phyloP scores from a whole-genome alignment of 208 protist species.

The Trypanosoma platydactyli region DNA sequence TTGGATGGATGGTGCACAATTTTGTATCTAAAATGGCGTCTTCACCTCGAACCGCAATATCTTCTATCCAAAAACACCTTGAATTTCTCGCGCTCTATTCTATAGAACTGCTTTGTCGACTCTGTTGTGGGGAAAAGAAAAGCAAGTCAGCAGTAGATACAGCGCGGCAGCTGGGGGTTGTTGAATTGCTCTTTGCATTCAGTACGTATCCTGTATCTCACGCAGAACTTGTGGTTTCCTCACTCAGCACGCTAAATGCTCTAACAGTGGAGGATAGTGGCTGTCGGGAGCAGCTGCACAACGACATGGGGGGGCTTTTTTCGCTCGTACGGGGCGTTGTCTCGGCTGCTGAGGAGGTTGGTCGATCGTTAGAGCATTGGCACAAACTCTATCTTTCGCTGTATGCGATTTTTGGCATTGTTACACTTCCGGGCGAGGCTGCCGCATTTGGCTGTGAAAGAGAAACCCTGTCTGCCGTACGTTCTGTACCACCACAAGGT shows the following conservation, averaged over 20 bases:
- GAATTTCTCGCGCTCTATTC: conserved; percentile 22
- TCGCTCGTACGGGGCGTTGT: conserved; percentile 48
- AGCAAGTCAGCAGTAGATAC: conserved; percentile 15
- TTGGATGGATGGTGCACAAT: conserved; percentile 19
- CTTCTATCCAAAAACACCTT: conserved; percentile 3
- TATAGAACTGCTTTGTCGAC: conserved; percentile 22
- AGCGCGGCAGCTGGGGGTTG: conserved; percentile 15
- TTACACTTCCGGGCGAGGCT: conserved; percentile 35
- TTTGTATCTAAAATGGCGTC: conserved; percentile 5
- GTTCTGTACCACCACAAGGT: conserved; percentile 1
- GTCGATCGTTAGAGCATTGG: conserved; percentile 43
- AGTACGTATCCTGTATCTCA: conserved; percentile 4
- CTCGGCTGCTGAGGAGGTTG: conserved; percentile 25
- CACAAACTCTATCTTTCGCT: conserved; percentile 53
- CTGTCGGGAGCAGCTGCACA: conserved; percentile 23
- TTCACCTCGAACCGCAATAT: background rate
- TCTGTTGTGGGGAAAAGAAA: conserved; percentile 12
- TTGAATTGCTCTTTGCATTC: conserved; percentile 18
- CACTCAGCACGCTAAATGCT: conserved; percentile 23
- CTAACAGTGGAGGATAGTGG: conserved; percentile 18
- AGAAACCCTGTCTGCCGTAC: background rate
- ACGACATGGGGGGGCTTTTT: conserved; percentile 37
- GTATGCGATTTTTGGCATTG: conserved; percentile 56
- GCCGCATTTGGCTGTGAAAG: background rate
- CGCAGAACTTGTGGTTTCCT: conserved; percentile 16